phyloP scores from a whole-genome alignment of 2,329 filamentous ascomycete genomes.

The Diaporthe velutina region DNA sequence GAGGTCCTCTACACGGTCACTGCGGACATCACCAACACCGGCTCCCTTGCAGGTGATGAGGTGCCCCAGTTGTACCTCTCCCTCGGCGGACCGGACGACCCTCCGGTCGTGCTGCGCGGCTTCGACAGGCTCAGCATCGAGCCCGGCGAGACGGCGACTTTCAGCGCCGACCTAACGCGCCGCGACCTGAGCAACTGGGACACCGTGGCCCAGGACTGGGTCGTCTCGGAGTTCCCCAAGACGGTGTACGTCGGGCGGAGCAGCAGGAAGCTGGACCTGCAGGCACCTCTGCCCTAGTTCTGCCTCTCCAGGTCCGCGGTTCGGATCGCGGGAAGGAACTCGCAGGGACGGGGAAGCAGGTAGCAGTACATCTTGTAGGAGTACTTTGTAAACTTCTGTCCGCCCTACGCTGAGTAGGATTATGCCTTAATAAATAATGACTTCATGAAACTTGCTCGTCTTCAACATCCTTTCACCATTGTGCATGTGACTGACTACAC shows the following conservation, averaged over 20 bases:
- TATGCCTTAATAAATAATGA: slow-evolving; percentile 20
- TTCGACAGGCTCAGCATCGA: slow-evolving; percentile 84
- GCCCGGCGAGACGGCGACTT: slow-evolving; percentile 76
- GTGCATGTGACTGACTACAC: neutral
- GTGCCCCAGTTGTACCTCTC: slow-evolving; percentile 84
- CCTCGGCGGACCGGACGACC: slow-evolving; percentile 83
- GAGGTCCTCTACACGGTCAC: slow-evolving; percentile 77
- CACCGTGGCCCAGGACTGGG: slow-evolving; percentile 83
- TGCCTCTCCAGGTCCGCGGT: neutral
- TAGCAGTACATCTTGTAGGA: neutral
- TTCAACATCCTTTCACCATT: neutral
- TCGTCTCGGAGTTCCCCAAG: slow-evolving; percentile 66
- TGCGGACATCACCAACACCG: slow-evolving; percentile 80
- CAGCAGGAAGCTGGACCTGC: slow-evolving; percentile 66
- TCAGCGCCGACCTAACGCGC: slow-evolving; percentile 78
- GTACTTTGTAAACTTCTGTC: neutral
- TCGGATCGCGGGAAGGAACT: neutral
- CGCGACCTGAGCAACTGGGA: slow-evolving; percentile 94
- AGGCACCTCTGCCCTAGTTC: slow-evolving; percentile 45
- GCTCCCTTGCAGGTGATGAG: slow-evolving; percentile 74
- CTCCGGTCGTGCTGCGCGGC: slow-evolving; percentile 75
- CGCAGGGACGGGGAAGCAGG: too few species aligned
- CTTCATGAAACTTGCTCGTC: neutral
- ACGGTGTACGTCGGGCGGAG: slow-evolving; percentile 68
- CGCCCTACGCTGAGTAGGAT: neutral